phyloP scores from a whole-genome alignment of 2,329 filamentous ascomycete genomes.

The Colletotrichum phormii region DNA sequence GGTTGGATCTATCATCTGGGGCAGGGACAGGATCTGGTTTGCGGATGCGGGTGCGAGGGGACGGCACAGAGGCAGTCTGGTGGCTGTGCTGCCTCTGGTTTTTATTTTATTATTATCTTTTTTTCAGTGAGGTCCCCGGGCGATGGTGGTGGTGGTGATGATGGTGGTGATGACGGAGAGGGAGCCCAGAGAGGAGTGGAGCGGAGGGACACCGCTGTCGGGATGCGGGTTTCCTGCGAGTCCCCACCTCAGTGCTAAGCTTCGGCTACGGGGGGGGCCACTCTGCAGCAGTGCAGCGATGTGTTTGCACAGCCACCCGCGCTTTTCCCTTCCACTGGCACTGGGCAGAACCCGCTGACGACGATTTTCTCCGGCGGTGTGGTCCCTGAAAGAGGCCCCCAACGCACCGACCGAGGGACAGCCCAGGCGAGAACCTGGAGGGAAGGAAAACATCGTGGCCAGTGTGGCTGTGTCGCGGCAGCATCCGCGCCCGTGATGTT shows the following conservation, averaged over 20 bases:
- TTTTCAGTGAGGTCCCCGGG: background rate
- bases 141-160: no score
- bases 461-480: slow-evolving; percentile 28
- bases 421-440: background rate
- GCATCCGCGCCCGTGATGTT: slow-evolving; percentile 9
- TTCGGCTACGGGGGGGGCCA: background rate
- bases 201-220: background rate
- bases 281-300: background rate
- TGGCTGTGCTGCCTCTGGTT: no score
- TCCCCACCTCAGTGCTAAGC: background rate
- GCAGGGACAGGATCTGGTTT: background rate
- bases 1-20: background rate
- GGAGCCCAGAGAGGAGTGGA: background rate
- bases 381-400: background rate
- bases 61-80: slow-evolving; percentile 3
- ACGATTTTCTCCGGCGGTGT: slow-evolving; percentile 7
- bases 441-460: background rate
- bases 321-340: background rate
- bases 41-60: background rate
- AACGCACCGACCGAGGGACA: background rate
- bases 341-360: background rate
- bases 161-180: background rate
- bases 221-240: background rate
- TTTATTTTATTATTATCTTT: no score
- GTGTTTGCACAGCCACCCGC: slow-evolving; percentile 9